Evolutionary conservation across 306 rosid species (phyloP), one percentile per base, ranked within the genome.

Genomic region (Castanea mollissima): DNA sequence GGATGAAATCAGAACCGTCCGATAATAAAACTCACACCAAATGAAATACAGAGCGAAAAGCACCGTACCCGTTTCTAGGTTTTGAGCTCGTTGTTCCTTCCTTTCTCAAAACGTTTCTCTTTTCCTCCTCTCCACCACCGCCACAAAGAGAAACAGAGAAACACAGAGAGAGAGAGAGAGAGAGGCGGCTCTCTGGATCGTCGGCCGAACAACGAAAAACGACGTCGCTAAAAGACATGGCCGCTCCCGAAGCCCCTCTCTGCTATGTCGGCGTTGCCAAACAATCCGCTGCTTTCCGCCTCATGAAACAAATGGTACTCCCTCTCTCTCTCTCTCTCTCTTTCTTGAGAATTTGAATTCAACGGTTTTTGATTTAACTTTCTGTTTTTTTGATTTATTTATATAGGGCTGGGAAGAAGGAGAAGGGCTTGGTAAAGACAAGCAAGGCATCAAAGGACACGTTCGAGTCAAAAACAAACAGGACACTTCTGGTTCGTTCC

Each of bases 331-430:
- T 51, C 51, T 29, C 21, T 23, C 29, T 7, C 25, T 60, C 76
- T 16, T 1, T 32, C 1, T 51, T 75, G 44, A 21, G 57, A 72
- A 8, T 15, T 54, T 46, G 19, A 54, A 62, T 72, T 18, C 23
- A 32, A 32, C 46, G 46, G 1, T 35, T 54, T 74, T n/a, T 16
- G 6, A 19, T 34, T 35, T 76, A 1, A 46, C 1, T 8, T n/a
- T 29, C 2, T 16, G 46, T 8, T 4, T 34, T 34, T 4, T 34
- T 38, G 7, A 38, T 70, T 21, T 58, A 25, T 18, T 27, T 27
- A 5, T 32, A 0, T n/a, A 92, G 99, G 99, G 99, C 1, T 93
- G 99, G 99, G 97, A 96, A 89, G 99, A 96, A 96, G 99, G 99
- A 1, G 97, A 96, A 80, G 99, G 98, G 19, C 97, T 93, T 20